Evolutionary conservation across 2,329 filamentous ascomycete genomes (phyloP).

Genomic region (Trichoderma arundinaceum): DNA sequence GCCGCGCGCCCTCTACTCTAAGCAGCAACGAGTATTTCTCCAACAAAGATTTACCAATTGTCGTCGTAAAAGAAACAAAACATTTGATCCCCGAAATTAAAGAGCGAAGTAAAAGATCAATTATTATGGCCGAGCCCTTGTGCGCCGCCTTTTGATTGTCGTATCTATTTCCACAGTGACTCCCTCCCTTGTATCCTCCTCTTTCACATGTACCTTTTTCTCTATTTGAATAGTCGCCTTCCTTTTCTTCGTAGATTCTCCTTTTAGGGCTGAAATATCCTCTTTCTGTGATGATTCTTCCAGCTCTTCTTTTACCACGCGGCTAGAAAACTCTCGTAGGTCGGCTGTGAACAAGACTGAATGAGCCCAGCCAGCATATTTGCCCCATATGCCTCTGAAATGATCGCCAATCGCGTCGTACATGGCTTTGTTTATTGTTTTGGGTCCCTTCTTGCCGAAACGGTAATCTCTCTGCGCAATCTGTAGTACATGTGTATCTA

Average conservation of each 20-base stretch:
- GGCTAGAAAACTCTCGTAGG: slow-evolving; percentile 80
- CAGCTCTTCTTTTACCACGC: slow-evolving; percentile 39
- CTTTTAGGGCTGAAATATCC: slow-evolving; percentile 34
- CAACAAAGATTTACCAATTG: too few relatives aligned
- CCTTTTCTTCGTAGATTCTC: slow-evolving; percentile 35
- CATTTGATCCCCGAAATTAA: too few relatives aligned
- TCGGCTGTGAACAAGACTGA: slow-evolving; percentile 96
- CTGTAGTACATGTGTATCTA: slow-evolving; percentile 99
- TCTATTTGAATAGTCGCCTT: slow-evolving; percentile 34
- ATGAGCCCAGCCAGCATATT: slow-evolving; percentile 96
- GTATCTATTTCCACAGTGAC: slow-evolving; percentile 34
- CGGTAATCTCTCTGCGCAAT: slow-evolving; percentile 96
- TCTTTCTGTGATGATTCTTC: slow-evolving; percentile 34
- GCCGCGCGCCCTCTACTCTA: slow-evolving; percentile 1
- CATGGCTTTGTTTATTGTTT: slow-evolving; percentile 84
- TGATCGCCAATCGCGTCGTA: slow-evolving; percentile 91
- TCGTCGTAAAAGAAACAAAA: not conserved
- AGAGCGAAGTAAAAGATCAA: too few relatives aligned
- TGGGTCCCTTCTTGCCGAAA: slow-evolving; percentile 83
- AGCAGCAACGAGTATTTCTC: not conserved
- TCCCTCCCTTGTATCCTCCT: slow-evolving; percentile 37
- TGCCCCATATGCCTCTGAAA: slow-evolving; percentile 88
- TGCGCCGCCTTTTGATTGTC: slow-evolving; percentile 42
- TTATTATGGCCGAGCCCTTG: slow-evolving; percentile 30
- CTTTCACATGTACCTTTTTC: slow-evolving; percentile 34